These are phyloP conservation scores for Penicillium malachiteum DNA, from an alignment of 495 filamentous ascomycete genomes.

Conservation along the genomic window DNA sequence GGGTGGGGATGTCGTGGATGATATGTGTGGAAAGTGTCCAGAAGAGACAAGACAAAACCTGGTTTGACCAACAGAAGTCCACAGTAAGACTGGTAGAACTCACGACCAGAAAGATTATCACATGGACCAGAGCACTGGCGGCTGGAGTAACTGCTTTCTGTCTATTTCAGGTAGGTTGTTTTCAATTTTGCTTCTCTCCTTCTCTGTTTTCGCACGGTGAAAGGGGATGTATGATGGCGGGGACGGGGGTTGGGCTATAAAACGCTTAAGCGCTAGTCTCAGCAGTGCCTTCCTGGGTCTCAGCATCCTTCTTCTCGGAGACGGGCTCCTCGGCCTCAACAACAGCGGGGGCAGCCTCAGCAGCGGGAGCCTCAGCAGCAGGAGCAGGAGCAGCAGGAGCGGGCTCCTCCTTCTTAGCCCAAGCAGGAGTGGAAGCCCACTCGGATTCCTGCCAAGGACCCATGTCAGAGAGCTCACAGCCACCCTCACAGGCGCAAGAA, in stretches of 20 bases:
- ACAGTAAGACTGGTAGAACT: constrained; percentile 5
- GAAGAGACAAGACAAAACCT: constrained; percentile 1
- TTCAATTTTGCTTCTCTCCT: not conserved
- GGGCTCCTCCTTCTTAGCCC: constrained; percentile 49
- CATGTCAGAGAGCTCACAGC: constrained; percentile 82
- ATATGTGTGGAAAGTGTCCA: constrained; percentile 20
- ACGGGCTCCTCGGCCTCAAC: constrained; percentile 29
- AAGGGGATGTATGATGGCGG: not conserved
- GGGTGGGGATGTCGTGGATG: constrained; percentile 17
- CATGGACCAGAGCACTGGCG: not conserved
- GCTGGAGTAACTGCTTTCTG: no score
- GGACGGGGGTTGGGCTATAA: constrained; percentile 10
- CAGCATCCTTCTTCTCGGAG: constrained; percentile 33
- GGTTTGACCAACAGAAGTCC: constrained; percentile 4
- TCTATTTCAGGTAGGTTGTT: no score
- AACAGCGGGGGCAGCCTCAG: constrained; percentile 18
- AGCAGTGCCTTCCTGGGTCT: constrained; percentile 27
- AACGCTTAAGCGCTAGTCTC: constrained; percentile 34
- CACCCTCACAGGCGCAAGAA: constrained; percentile 74
- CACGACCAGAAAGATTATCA: not conserved
- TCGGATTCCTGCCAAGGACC: constrained; percentile 88
- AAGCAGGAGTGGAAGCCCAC: constrained; percentile 69
- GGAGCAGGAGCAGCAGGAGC: constrained; percentile 16
- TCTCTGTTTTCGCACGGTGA: not conserved
- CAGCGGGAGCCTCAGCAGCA: not conserved